A percentile compares a stretch with the other conserved stretches of the same genome.
Conservation (phyloP, 2,329 filamentous ascomycete genomes). For the Thielaviopsis ethacetica region DNA sequence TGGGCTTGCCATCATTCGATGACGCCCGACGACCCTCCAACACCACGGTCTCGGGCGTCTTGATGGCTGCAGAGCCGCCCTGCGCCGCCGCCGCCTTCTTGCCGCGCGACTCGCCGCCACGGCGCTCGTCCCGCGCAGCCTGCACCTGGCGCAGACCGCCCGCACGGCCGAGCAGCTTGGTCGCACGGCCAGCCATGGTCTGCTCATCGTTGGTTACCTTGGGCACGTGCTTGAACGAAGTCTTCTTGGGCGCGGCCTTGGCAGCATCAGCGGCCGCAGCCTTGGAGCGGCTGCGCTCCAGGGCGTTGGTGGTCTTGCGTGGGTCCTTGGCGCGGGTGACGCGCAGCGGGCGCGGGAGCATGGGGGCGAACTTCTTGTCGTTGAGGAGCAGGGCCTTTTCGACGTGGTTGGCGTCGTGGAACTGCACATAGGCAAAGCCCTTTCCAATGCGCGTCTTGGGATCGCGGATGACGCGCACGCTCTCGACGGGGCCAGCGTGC, state of each 20-base stretch:
- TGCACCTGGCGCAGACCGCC: conserved; percentile 35
- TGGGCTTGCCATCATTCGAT: conserved; percentile 46
- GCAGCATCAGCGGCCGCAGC: conserved; percentile 21
- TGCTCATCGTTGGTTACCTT: conserved; percentile 56
- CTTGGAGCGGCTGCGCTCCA: conserved; percentile 24
- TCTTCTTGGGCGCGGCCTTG: conserved; percentile 19
- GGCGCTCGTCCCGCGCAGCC: conserved; percentile 17
- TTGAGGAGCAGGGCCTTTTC: conserved; percentile 80
- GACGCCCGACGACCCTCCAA: conserved; percentile 69
- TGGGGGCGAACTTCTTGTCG: conserved; percentile 82
- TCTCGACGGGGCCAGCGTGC: conserved; percentile 67
- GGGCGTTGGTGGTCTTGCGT: conserved; percentile 38
- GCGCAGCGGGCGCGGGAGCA: conserved; percentile 77
- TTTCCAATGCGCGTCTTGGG: conserved; percentile 85
- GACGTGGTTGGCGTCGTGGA: conserved; percentile 71
- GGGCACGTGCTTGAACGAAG: conserved; percentile 42
- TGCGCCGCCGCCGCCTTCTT: conserved; percentile 12
- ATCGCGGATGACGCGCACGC: conserved; percentile 82
- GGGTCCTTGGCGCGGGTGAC: conserved; percentile 73
- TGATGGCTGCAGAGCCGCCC: conserved; percentile 20
- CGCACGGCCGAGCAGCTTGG: conserved; percentile 56
- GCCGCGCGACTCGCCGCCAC: conserved; percentile 13
- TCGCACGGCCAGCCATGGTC: conserved; percentile 55
- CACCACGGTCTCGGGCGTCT: conserved; percentile 53
- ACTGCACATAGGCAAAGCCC: conserved; percentile 95